Base-by-base conservation (phyloP, 2,329 filamentous ascomycete species). In the Lecanicillium sp. region DNA sequence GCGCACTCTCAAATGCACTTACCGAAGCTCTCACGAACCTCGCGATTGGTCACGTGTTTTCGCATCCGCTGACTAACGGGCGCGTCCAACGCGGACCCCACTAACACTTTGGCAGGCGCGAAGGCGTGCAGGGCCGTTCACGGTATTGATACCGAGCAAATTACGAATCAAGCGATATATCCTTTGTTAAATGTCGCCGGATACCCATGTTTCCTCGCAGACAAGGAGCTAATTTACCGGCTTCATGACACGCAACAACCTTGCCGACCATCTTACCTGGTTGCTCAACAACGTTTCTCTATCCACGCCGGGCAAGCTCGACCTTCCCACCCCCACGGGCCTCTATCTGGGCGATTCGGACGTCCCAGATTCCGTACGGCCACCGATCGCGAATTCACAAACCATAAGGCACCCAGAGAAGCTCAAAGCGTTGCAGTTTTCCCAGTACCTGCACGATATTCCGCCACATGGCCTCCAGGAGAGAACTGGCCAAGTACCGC, bases 171-270 rank as follows among this genome's bases (percentile, higher is more conserved):
- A 23, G 24, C 27, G 47, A 44, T 32, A 32, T 30, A 32, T 29
- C 15, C 12, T 29, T 36, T 35, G 38, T 30, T 27, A 21, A 35
- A 42, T 42, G 38, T 37, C 19, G 12, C 23, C n/a, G 11, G n/a
- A 11, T 8, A 23, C 11, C 24, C 12, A 5, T n/a, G 27, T 24
- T 23, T 7, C 5, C 32, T 17, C 30, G 14, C 21, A 17, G 21
- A 20, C 19, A 29, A n/a, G 30, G 32, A 42, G 39, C 32, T 38
- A 44, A 40, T 4, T 7, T 29, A 29, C 64, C 64, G 70, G 60
- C 69, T 75, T 74, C 68, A 81, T 81, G 78, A 81, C 78, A 68
- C 75, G 74, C 61, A 79, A 81, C 66, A 81, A 81, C 60, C 70
- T 81, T 51, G 62, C 65, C 56, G 71, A 77, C 59, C 75, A 81